Evolutionary conservation across 2,329 filamentous ascomycete genomes (phyloP).

Genomic region (Mariannaea elegans): DNA sequence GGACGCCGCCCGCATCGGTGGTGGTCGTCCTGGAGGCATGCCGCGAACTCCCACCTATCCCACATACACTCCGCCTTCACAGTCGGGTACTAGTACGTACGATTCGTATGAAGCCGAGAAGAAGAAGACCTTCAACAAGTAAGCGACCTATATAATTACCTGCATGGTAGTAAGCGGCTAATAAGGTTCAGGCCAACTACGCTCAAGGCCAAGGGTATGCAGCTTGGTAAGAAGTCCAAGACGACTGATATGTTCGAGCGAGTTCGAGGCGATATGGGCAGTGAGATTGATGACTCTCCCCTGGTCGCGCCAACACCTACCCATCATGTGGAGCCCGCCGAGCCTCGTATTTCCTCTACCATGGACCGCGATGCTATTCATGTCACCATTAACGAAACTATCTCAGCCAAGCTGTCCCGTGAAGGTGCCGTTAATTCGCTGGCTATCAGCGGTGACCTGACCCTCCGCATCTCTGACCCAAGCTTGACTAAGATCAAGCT

Average conservation of each 20-base stretch:
- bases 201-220: conserved; percentile 96
- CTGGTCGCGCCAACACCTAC: conserved; percentile 68
- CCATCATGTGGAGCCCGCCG: conserved; percentile 60
- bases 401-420: conserved; percentile 86
- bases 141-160: conserved; percentile 41
- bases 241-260: conserved; percentile 97
- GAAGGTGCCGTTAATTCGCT: conserved; percentile 89
- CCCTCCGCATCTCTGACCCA: conserved; percentile 88
- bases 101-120: conserved; percentile 97
- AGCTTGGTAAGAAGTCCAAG: conserved; percentile 98
- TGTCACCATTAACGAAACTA: conserved; percentile 87
- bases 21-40: conserved; percentile 63
- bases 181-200: conserved; percentile 61
- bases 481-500: conserved; percentile 93
- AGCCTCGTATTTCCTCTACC: conserved; percentile 70
- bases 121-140: conserved; percentile 90
- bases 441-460: conserved; percentile 90
- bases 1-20: conserved; percentile 79
- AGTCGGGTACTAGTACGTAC: conserved; percentile 82
- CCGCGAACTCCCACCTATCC: conserved; percentile 85
- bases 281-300: conserved; percentile 80
- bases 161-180: conserved; percentile 9
- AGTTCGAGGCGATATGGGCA: conserved; percentile 89
- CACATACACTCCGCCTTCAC: conserved; percentile 83
- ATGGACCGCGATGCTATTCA: conserved; percentile 86